These are phyloP conservation scores for Basipetospora chlamydospora DNA, from an alignment of 2,329 filamentous ascomycete genomes.

Conservation along the genomic window DNA sequence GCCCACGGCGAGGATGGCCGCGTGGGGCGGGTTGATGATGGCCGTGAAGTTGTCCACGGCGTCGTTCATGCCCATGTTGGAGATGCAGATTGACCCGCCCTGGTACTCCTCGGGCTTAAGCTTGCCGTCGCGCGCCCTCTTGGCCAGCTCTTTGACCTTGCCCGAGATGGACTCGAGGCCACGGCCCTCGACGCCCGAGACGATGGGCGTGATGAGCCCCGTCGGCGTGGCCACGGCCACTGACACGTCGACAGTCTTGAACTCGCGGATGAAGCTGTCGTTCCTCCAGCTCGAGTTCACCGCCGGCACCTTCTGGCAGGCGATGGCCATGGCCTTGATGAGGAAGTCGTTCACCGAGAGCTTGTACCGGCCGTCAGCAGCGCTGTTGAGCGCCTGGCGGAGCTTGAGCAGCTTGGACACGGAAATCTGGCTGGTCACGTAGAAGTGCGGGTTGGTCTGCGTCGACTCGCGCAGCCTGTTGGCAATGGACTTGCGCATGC, in stretches of 20 bases:
- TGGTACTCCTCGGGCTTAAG: slow-evolving; percentile 99
- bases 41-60: slow-evolving; percentile 95
- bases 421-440: slow-evolving; percentile 79
- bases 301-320: slow-evolving; percentile 82
- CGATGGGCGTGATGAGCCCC: slow-evolving; percentile 94
- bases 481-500: slow-evolving; percentile 98
- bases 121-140: slow-evolving; percentile 92
- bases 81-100: slow-evolving; percentile 97
- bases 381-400: slow-evolving; percentile 79
- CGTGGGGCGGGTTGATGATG: slow-evolving; percentile 97
- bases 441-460: slow-evolving; percentile 96
- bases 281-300: slow-evolving; percentile 94
- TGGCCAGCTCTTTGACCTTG: slow-evolving; percentile 90
- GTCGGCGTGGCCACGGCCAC: slow-evolving; percentile 88
- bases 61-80: slow-evolving; percentile 99
- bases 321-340: slow-evolving; percentile 85
- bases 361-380: slow-evolving; percentile 88
- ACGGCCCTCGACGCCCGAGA: slow-evolving; percentile 73
- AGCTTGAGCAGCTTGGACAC: slow-evolving; percentile 95
- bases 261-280: slow-evolving; percentile 79
- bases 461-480: slow-evolving; percentile 77
- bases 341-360: slow-evolving; percentile 99
- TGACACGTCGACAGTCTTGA: slow-evolving; percentile 85
- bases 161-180: slow-evolving; percentile 79
- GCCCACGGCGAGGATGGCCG: slow-evolving; percentile 86